phyloP scores from a whole-genome alignment of 768 basidiomycete genomes.

The Kwoniella bestiolae region DNA sequence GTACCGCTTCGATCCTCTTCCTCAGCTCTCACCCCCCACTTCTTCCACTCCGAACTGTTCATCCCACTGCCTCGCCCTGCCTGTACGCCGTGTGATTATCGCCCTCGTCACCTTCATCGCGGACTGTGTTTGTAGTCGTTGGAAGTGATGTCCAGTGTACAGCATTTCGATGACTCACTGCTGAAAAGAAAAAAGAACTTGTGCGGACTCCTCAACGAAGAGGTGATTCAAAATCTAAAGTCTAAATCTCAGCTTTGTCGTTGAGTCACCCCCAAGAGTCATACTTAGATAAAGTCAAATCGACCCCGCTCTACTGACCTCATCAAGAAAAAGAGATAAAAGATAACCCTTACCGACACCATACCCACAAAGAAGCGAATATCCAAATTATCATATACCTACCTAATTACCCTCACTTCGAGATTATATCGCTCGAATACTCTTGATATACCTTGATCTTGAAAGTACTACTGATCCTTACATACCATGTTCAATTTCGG shows the following conservation, averaged over 20 bases:
- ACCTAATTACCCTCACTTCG: too few relatives aligned
- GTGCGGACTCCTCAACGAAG: too few relatives aligned
- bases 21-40: too few relatives aligned
- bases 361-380: conserved; percentile 19
- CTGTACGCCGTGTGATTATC: too few relatives aligned
- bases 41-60: neutral
- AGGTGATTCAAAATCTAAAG: neutral
- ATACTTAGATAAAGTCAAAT: neutral
- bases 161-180: neutral
- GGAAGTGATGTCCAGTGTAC: neutral
- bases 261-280: neutral
- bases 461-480: neutral
- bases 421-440: too few relatives aligned
- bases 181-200: neutral
- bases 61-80: too few relatives aligned
- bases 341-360: neutral
- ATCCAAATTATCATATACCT: neutral
- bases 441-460: neutral
- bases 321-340: neutral
- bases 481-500: conserved; percentile 16
- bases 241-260: neutral
- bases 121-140: neutral
- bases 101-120: too few relatives aligned
- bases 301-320: neutral
- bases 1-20: neutral